A percentile compares a stretch with the other conserved stretches of the same genome.
These are phyloP conservation scores for Fonsecaea pedrosoi DNA, from an alignment of 2,329 filamentous ascomycete genomes.

Conservation along the genomic window DNA sequence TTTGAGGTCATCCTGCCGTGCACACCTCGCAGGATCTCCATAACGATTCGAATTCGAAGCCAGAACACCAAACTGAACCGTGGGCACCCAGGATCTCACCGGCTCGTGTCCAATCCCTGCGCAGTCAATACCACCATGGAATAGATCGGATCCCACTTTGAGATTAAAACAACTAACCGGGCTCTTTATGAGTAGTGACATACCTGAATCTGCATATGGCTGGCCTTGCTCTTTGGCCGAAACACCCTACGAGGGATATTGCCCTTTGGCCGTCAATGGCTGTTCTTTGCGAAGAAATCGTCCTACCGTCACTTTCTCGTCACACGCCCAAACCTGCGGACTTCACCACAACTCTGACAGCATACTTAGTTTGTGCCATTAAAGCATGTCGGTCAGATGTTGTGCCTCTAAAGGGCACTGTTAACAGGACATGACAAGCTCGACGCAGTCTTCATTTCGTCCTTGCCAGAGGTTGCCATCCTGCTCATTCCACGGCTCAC, in stretches of 20 bases:
- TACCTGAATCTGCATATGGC: not conserved
- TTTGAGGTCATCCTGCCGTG: not conserved
- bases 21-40: not conserved
- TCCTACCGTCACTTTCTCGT: not conserved
- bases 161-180: not conserved
- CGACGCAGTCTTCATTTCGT: not conserved
- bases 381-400: not conserved
- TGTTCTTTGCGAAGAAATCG: not conserved
- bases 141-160: not conserved
- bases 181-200: not conserved
- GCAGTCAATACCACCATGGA: too few species aligned
- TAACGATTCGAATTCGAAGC: not conserved
- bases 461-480: not conserved
- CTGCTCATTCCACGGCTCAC: not conserved
- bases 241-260: not conserved
- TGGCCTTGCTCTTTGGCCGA: not conserved
- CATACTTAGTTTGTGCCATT: not conserved
- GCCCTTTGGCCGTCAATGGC: not conserved
- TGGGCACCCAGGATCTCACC: too few species aligned
- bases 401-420: not conserved
- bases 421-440: not conserved
- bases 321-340: not conserved
- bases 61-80: not conserved
- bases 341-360: not conserved
- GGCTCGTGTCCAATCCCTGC: too few species aligned